Evolutionary conservation across 768 basidiomycete species (phyloP).

Genomic region (Aureoboletus auriporus): DNA sequence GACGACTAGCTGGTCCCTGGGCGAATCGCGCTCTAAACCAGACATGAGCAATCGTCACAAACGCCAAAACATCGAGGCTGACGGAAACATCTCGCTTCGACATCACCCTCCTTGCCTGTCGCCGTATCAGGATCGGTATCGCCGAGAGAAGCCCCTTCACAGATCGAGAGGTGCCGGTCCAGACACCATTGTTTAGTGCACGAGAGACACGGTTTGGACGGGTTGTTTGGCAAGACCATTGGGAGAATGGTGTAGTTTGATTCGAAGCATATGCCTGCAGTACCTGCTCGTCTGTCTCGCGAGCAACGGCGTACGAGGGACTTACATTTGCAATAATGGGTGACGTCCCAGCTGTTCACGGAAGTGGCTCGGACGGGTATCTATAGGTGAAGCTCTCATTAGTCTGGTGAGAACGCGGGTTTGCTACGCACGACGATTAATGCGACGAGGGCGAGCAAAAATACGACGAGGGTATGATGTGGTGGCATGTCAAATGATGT

Average conservation of each 20-base stretch:
- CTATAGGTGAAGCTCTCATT: slow-evolving; percentile 24
- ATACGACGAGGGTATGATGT: slow-evolving; percentile 9
- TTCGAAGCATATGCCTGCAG: slow-evolving; percentile 84
- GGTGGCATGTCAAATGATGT: slow-evolving; percentile 17
- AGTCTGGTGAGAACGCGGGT: not conserved
- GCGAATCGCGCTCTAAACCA: slow-evolving; percentile 82
- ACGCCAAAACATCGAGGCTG: slow-evolving; percentile 39
- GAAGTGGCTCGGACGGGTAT: slow-evolving; percentile 36
- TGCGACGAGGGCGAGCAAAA: slow-evolving; percentile 17
- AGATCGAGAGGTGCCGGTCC: slow-evolving; percentile 85
- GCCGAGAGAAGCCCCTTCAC: slow-evolving; percentile 74
- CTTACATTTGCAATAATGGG: slow-evolving; percentile 86
- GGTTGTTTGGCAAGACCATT: slow-evolving; percentile 75
- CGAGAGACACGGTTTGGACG: slow-evolving; percentile 85
- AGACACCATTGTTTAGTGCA: slow-evolving; percentile 96
- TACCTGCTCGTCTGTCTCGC: slow-evolving; percentile 3
- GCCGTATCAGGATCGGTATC: slow-evolving; percentile 90
- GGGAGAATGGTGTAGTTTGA: slow-evolving; percentile 84
- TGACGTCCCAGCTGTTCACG: slow-evolving; percentile 82
- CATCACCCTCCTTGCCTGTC: slow-evolving; percentile 92
- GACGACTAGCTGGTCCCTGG: slow-evolving; percentile 91
- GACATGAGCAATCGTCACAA: slow-evolving; percentile 25
- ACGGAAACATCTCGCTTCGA: slow-evolving; percentile 96
- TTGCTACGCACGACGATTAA: slow-evolving; percentile 25
- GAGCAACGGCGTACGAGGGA: not conserved